Evolutionary conservation across 2,329 filamentous ascomycete genomes (phyloP), one percentile per base, ranked within the genome.

Genomic region (Fusarium sp.): DNA sequence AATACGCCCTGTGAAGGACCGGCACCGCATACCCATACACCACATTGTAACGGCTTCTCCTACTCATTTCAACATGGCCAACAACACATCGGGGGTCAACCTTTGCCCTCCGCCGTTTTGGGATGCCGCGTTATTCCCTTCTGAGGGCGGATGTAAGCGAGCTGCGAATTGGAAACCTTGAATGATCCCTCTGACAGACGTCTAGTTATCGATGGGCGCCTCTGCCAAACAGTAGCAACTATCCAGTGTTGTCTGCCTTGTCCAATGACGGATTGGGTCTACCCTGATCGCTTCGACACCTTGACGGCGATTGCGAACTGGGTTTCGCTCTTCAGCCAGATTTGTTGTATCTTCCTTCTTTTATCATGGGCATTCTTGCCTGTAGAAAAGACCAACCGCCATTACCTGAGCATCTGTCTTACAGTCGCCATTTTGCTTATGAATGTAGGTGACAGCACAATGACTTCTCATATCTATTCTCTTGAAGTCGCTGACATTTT

Each of bases 381-480:
- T 0, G 90, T 94, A 30, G 94, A 97, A 77, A 96, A 94, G 85
- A 98, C 96, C 11, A 91, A 94, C 79, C 91, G 95, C 60, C 96
- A 99, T 81, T 98, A 98, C 79, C 86, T 99, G 42, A 98, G 94
- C 80, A 92, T 98, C 73, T 96, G 94, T 80, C 86, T 98, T 58
- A 93, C 94, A 9, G 82, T 93, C 49, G 93, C 90, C 9, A 90
- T 96, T 44, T 84, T 92, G 46, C 86, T 96, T 64, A 93, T 98
- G 88, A 93, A 93, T 80, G 93, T 95, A 84, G 86, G 93, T 42
- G n/a, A 42, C 25, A 25, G 11, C 38, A 40, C n/a, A 21, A n/a
- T 28, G 46, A 19, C 37, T 30, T 35, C 37, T 35, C 33, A n/a
- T 28, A 11, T n/a, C 33, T 25, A 59, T 21, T 35, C 49, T 19